These are phyloP conservation scores for Malbranchea cinnamomea DNA, from an alignment of 2,329 filamentous ascomycete species.

Conservation along the genomic window DNA sequence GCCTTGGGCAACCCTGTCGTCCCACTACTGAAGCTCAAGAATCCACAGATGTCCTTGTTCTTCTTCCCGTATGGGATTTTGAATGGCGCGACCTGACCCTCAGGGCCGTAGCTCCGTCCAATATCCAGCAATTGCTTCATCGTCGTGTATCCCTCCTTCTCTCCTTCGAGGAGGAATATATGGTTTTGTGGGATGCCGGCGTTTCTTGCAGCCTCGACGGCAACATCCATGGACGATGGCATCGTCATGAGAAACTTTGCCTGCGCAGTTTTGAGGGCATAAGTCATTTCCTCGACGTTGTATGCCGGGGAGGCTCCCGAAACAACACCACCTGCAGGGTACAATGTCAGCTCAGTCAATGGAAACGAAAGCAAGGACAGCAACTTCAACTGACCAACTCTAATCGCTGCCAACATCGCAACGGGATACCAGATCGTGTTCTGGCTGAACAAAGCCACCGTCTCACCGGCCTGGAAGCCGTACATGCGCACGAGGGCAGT, in stretches of 20 bases:
- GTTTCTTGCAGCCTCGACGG: constrained; percentile 37
- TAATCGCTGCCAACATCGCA: constrained; percentile 42
- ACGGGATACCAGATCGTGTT: constrained; percentile 56
- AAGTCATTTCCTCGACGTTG: constrained; percentile 52
- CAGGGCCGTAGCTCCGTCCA: constrained; percentile 23
- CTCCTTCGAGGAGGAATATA: constrained; percentile 43
- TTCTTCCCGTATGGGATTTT: constrained; percentile 37
- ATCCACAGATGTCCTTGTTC: constrained; percentile 41
- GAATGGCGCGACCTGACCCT: constrained; percentile 33
- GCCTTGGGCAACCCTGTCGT: constrained; percentile 38
- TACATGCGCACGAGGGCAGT: constrained; percentile 44
- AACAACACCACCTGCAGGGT: constrained; percentile 36
- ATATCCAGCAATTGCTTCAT: constrained; percentile 19
- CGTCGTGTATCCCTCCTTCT: constrained; percentile 34
- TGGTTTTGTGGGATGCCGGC: constrained; percentile 38
- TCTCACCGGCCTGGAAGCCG: constrained; percentile 39
- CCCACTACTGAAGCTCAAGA: constrained; percentile 36
- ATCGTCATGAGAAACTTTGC: constrained; percentile 45
- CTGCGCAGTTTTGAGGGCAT: constrained; percentile 43
- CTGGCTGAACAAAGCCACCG: constrained; percentile 45
- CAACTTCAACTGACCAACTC: constrained; percentile 34
- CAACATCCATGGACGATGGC: constrained; percentile 39
- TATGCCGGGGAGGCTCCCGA: constrained; percentile 51
- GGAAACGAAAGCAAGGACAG: constrained; percentile 34
- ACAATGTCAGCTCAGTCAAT: no score